These are phyloP conservation scores for Solanum pimpinellifolium DNA, from an alignment of 257 asterid species.

Conservation along the genomic window DNA sequence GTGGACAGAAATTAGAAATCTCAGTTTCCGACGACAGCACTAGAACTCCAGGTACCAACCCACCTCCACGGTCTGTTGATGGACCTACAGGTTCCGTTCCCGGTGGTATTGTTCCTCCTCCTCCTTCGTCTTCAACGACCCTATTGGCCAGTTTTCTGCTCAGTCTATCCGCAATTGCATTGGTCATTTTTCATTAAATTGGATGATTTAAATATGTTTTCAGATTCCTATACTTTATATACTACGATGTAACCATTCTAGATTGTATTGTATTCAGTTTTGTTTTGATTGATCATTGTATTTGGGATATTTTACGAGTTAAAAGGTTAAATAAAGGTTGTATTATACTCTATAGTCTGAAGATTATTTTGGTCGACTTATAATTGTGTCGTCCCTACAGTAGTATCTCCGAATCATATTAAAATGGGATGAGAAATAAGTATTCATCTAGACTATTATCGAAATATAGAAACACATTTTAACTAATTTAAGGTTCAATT, in stretches of 20 bases:
- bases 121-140: not conserved
- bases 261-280: not conserved
- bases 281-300: not conserved
- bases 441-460: no score
- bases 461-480: no score
- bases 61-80: constrained; percentile 9
- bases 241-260: not conserved
- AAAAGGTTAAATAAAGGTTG: not conserved
- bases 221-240: not conserved
- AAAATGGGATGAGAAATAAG: no score
- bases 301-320: not conserved
- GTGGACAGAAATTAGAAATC: constrained; percentile 30
- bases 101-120: not conserved
- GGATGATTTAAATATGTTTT: not conserved
- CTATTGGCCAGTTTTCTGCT: not conserved
- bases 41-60: constrained; percentile 15
- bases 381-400: not conserved
- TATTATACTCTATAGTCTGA: not conserved
- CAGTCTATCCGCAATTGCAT: not conserved
- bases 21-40: constrained; percentile 4
- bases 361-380: not conserved
- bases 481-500: no score
- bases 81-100: not conserved
- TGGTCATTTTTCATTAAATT: not conserved
- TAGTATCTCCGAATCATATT: not conserved